Percentiles rank a stretch among this genome's conserved stretches.
These are phyloP conservation scores for Aureobasidium sp. DNA, from an alignment of 2,329 filamentous ascomycete genomes.

Conservation along the genomic window DNA sequence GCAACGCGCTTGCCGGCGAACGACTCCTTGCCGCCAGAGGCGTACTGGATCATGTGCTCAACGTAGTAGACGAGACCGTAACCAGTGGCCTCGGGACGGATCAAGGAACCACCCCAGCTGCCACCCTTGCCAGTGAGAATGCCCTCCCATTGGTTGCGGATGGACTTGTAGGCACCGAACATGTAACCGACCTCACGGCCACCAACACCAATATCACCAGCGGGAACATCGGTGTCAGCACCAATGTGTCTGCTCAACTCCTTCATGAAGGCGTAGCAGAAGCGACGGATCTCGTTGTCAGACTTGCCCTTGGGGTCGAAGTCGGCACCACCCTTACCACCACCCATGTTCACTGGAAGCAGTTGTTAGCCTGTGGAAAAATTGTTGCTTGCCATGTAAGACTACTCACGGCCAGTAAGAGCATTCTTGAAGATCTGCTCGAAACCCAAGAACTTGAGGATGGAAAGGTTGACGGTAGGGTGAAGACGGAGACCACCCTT, in stretches of 20 bases:
- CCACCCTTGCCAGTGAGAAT: constrained; percentile 93
- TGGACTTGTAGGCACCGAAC: constrained; percentile 87
- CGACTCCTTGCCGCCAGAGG: constrained; percentile 66
- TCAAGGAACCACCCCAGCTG: constrained; percentile 86
- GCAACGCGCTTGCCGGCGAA: constrained; percentile 90
- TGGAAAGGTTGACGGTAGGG: constrained; percentile 70
- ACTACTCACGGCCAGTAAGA: constrained; percentile 73
- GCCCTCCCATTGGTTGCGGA: constrained; percentile 88
- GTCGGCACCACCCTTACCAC: constrained; percentile 95
- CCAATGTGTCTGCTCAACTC: constrained; percentile 95
- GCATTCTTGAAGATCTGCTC: constrained; percentile 99
- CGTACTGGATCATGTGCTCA: constrained; percentile 88
- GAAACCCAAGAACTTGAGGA: constrained; percentile 95
- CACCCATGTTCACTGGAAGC: constrained; percentile 74
- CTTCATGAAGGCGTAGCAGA: constrained; percentile 94
- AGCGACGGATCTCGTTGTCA: constrained; percentile 93
- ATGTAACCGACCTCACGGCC: constrained; percentile 89
- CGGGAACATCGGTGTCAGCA: constrained; percentile 90
- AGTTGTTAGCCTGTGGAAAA: constrained; percentile 14
- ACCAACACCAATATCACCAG: constrained; percentile 92
- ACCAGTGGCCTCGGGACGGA: constrained; percentile 93
- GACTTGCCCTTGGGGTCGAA: constrained; percentile 99
- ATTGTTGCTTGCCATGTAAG: neutral
- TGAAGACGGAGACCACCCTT: constrained; percentile 96
- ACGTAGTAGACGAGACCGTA: constrained; percentile 97